Base-by-base conservation (phyloP, 2,329 filamentous ascomycete species). In the Aureobasidium uvarum region DNA sequence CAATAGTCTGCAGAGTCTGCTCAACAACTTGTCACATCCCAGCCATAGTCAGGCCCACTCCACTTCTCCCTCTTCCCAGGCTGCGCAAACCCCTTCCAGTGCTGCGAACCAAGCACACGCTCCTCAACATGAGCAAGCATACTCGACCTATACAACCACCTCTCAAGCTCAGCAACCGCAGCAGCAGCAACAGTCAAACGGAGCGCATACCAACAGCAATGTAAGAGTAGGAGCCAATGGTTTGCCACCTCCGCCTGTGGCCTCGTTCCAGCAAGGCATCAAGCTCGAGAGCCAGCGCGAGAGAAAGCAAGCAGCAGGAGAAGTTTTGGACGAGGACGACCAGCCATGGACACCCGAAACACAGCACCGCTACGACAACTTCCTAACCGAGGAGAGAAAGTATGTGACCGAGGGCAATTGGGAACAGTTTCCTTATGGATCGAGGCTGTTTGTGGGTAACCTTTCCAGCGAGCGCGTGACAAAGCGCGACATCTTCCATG, bases 401-500 rank as follows among this genome's bases (percentile, higher is more conserved):
- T 91, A 91, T 75, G 89, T 92, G 70, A 85, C 86, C 0, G 89
- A 93, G 72, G 90, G 88, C 36, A 86, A 89, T 71, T 94, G 90
- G 90, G 89, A 93, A 71, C 85, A 87, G 68, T 94, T 94, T 72
- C 90, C 91, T 0, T 82, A 87, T 62, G 89, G 88, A 5, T 92
- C 90, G 20, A 84, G 91, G 67, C 83, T 95, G 60, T 94, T 94
- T 73, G 91, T 95, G 74, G 91, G 90, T 64, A 99, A 98, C 74
- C 83, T 99, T 13, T 93, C 92, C 1, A 94, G 90, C 62, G 94
- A 98, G 75, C 89, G 93, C 74, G 93, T 96, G 16, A 95, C 91
- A 7, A 98, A 98, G 78, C 86, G 90, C 69, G 93, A 98, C 77
- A 87, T 98, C 10, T 98, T 96, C 77, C 89, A 96, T 74, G 84